Percentiles rank a stretch among this genome's conserved stretches.
Evolutionary conservation across 306 rosid genomes (phyloP).

Genomic region (Casuarina glauca): DNA sequence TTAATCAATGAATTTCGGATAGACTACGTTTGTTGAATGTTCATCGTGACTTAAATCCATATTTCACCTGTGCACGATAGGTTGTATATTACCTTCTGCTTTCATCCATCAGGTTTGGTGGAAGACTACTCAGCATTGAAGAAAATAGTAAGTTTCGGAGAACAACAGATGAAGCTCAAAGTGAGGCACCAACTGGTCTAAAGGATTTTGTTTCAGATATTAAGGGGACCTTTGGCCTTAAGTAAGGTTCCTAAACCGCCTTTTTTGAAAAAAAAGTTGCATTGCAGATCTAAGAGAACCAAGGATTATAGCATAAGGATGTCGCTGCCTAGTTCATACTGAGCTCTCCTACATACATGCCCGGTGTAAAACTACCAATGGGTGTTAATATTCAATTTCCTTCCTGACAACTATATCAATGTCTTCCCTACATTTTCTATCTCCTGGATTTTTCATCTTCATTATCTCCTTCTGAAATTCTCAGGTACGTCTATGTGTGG

Average conservation of each 20-base stretch:
- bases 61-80: background rate
- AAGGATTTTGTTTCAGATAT: slow-evolving; percentile 42
- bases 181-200: slow-evolving; percentile 33
- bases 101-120: slow-evolving; percentile 38
- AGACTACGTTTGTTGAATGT: background rate
- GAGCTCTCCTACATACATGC: background rate
- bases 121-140: slow-evolving; percentile 38
- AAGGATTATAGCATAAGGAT: slow-evolving; percentile 1
- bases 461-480: background rate
- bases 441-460: background rate
- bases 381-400: background rate
- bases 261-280: background rate
- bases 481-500: slow-evolving; percentile 47
- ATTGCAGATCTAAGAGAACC: background rate
- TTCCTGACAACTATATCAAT: background rate
- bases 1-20: background rate
- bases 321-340: background rate
- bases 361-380: background rate
- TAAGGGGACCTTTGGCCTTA: slow-evolving; percentile 35
- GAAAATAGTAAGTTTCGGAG: slow-evolving; percentile 38
- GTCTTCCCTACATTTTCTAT: background rate
- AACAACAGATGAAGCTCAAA: slow-evolving; percentile 16
- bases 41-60: background rate
- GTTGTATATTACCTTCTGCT: background rate
- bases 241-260: slow-evolving; percentile 24